Percentiles rank a stretch among this genome's conserved stretches.
Evolutionary conservation across 257 asterid genomes (phyloP).

Genomic region (Solanum tarijense): DNA sequence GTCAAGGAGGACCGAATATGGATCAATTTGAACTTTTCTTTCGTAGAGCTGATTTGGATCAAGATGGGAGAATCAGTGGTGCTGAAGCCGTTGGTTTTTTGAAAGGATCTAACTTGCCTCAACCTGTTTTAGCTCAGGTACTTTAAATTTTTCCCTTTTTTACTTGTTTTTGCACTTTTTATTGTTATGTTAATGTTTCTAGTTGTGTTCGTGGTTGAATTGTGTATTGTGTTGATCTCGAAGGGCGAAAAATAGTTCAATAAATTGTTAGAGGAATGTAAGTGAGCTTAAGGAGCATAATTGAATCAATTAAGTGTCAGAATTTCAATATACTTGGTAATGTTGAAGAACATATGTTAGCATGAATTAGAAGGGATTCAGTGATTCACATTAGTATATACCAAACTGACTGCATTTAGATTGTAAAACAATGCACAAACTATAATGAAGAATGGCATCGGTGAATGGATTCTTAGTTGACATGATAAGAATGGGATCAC

Average conservation of each 20-base stretch:
- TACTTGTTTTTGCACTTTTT: not conserved
- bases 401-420: not conserved
- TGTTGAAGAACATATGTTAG: not conserved
- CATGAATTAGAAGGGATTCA: not conserved
- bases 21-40: conserved; percentile 82
- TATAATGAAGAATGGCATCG: not conserved
- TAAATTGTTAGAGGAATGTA: not conserved
- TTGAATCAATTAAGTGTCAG: not conserved
- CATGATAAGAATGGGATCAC: not conserved
- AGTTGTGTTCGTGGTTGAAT: not conserved
- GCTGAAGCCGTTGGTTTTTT: conserved; percentile 78
- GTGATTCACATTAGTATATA: not conserved
- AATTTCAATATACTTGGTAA: not conserved
- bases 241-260: not conserved
- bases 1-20: conserved; percentile 25
- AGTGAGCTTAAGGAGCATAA: not conserved
- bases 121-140: conserved; percentile 82
- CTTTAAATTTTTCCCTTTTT: not conserved
- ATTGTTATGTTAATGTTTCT: not conserved
- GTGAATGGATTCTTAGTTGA: not conserved
- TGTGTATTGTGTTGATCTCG: not conserved
- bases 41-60: conserved; percentile 88
- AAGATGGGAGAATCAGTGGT: conserved; percentile 89
- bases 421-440: not conserved
- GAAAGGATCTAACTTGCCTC: conserved; percentile 74